Evolutionary conservation across 2,329 filamentous ascomycete species (phyloP).

Genomic region (Microdochium nivale): DNA sequence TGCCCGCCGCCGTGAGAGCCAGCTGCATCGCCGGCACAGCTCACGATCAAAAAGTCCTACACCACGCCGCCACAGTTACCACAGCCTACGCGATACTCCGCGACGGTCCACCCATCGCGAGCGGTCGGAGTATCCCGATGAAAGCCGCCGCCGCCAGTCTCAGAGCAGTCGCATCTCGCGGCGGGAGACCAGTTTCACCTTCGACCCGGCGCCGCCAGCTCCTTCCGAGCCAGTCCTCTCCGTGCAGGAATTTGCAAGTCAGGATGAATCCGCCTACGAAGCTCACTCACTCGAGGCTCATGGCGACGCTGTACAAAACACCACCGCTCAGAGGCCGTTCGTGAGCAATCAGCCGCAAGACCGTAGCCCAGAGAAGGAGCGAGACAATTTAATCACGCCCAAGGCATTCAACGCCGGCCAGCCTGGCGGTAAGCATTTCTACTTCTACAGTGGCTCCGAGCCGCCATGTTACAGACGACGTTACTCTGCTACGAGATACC

Average conservation of each 20-base stretch:
- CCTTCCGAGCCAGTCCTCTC: no score
- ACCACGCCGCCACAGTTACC: no score
- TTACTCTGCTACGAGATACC: no score
- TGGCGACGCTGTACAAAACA: neutral
- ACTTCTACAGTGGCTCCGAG: neutral
- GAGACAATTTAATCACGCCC: neutral
- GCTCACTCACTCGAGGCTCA: no score
- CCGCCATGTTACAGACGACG: no score
- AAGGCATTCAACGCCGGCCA: neutral
- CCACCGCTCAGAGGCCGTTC: neutral
- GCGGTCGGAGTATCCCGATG: neutral
- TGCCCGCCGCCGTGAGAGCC: no score
- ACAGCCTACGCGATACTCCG: no score
- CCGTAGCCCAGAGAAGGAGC: neutral
- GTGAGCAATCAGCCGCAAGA: neutral
- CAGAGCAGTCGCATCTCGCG: neutral
- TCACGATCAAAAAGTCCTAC: no score
- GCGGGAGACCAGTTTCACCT: neutral
- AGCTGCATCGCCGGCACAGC: no score
- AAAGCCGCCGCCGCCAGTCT: neutral
- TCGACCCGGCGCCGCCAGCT: neutral
- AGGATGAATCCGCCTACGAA: no score
- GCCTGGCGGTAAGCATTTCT: neutral
- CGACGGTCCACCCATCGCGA: no score
- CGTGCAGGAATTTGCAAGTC: no score